Evolutionary conservation across 2,329 filamentous ascomycete species (phyloP).

Genomic region (Monosporascus sp.): DNA sequence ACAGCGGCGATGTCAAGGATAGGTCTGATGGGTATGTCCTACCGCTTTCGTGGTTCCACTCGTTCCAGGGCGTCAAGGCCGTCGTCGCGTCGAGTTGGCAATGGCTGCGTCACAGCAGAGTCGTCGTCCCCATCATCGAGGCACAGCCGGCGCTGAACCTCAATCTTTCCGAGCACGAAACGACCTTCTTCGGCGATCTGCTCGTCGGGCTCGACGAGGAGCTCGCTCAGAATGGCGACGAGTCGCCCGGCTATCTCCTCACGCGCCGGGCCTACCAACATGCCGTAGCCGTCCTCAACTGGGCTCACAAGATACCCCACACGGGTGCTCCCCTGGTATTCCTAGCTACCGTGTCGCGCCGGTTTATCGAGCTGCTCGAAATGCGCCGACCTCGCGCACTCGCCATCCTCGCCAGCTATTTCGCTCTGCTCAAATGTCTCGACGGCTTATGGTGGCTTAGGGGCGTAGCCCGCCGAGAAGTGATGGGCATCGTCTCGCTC

Average conservation of each 20-base stretch:
- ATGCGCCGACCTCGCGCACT: constrained; percentile 56
- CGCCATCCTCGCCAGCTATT: constrained; percentile 61
- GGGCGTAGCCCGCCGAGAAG: constrained; percentile 60
- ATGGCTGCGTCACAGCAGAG: constrained; percentile 53
- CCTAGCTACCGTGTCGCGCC: constrained; percentile 58
- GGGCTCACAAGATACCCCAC: constrained; percentile 57
- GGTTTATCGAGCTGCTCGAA: constrained; percentile 55
- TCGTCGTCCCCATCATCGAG: constrained; percentile 58
- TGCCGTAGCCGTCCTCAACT: constrained; percentile 61
- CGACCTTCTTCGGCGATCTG: constrained; percentile 57
- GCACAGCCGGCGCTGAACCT: constrained; percentile 58
- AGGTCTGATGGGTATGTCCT: constrained; percentile 45
- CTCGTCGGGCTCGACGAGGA: constrained; percentile 55
- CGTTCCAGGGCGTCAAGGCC: constrained; percentile 62
- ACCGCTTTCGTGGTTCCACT: constrained; percentile 62
- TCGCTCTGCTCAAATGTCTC: constrained; percentile 58
- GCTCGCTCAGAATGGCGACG: constrained; percentile 29
- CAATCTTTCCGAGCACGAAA: constrained; percentile 47
- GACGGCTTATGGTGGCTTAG: constrained; percentile 65
- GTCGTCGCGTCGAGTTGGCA: constrained; percentile 60
- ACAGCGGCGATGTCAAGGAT: constrained; percentile 35
- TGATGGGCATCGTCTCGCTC: constrained; percentile 56
- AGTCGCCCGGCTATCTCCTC: constrained; percentile 13
- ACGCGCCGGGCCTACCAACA: constrained; percentile 56
- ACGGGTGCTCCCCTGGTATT: constrained; percentile 56